Conservation (phyloP, 371 early-diverging fungal genomes). For the Cokeromyces recurvatus region DNA sequence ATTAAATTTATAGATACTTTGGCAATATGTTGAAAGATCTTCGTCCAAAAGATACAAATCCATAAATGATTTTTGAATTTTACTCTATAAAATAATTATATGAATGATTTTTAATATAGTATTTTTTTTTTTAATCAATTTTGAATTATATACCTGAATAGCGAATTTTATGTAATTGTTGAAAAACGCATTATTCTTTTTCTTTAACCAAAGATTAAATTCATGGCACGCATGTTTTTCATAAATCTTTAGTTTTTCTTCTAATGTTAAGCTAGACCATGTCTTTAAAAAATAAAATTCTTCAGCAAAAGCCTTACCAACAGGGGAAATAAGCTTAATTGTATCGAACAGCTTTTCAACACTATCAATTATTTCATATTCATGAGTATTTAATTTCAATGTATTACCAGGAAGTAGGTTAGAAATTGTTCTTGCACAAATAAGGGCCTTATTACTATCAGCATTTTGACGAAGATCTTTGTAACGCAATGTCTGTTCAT, state of each 20-base stretch:
- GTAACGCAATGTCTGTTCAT: neutral
- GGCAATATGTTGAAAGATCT: constrained; percentile 27
- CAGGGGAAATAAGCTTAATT: constrained; percentile 6
- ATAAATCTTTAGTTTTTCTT: constrained; percentile 23
- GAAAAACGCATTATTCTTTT: constrained; percentile 45
- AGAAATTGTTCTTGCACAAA: constrained; percentile 24
- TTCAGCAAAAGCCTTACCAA: neutral
- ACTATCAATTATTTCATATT: constrained; percentile 37
- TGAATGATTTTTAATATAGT: neutral
- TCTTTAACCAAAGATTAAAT: constrained; percentile 53
- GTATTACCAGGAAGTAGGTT: constrained; percentile 4
- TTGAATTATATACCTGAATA: constrained; percentile 34
- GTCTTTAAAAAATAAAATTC: constrained; percentile 20
- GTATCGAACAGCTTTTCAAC: constrained; percentile 31
- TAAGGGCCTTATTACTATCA: constrained; percentile 8
- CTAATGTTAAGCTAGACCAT: constrained; percentile 17
- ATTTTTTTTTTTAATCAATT: neutral
- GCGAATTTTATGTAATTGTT: constrained; percentile 33
- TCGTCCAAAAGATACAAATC: constrained; percentile 44
- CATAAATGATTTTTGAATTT: constrained; percentile 48
- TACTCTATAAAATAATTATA: constrained; percentile 27
- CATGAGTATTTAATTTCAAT: constrained; percentile 17
- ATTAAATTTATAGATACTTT: constrained; percentile 26
- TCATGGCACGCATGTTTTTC: constrained; percentile 46
- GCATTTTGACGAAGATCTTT: constrained; percentile 19